Evolutionary conservation across 1,139 yeast species (phyloP), one percentile per base, ranked within the genome.

Genomic region (Geotrichum restrictum): DNA sequence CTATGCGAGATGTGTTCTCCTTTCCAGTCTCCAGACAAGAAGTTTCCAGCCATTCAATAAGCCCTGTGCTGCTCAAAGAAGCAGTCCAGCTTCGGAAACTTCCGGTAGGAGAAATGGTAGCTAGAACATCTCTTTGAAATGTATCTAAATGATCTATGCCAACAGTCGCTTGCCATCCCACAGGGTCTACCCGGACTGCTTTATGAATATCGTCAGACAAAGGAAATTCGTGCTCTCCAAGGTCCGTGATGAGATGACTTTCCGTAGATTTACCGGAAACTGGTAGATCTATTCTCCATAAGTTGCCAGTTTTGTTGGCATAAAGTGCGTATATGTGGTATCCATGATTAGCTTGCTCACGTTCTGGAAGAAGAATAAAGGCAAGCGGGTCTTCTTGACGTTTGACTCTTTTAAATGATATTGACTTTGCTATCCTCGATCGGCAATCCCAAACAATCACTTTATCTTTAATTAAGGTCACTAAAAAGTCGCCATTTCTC

Each of bases 381-480:
- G 76, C 64, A 19, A 71, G 55, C 1, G 80, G 78, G 1, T 58
- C 57, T 0, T 62, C 63, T 1, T 47, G 37, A 3, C 57, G 54
- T 1, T 55, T 46, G 5, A 64, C 56, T 38, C 48, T 59, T 44
- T 52, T 57, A 32, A 60, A 51, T 39, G 57, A 59, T 8, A 64
- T 52, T 10, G 57, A 53, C 3, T 4, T 45, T 3, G 62, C 72
- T 29, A 34, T 55, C 29, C 56, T 60, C 31, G 53, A 48, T 14
- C 64, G 62, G 55, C 93, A 82, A 57, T 83, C 81, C 91, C 93
- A 88, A 5, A 85, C 70, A 18, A 81, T 75, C 8, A 88, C 56
- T 29, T 68, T 63, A 13, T 69, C 63, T 16, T 51, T 21, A 3
- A 61, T 66, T 1, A 81, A 62, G 0, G 81, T 70, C 1, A 81